Conservation (phyloP, 441 rosid species). For the Gossypium gossypioides region DNA sequence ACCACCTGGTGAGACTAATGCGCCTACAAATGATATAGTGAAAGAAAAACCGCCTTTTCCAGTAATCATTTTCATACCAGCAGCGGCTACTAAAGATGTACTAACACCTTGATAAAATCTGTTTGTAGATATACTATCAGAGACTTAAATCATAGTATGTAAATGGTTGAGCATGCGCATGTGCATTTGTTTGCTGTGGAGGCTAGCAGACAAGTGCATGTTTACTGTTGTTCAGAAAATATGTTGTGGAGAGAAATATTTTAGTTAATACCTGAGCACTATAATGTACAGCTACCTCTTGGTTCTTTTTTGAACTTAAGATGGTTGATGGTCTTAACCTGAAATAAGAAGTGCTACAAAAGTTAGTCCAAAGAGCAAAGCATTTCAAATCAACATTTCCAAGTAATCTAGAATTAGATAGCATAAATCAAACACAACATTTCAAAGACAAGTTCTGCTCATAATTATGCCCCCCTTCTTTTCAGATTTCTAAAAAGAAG, state of each 20-base stretch:
- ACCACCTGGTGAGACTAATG: not conserved
- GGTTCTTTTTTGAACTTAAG: constrained; percentile 52
- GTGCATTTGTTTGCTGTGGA: not conserved
- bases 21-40: not conserved
- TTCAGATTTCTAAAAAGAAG: not conserved
- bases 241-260: not conserved
- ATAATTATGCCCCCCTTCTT: not conserved
- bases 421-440: not conserved
- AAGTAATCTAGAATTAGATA: constrained; percentile 9
- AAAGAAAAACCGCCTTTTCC: not conserved
- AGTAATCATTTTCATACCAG: not conserved
- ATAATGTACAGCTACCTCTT: constrained; percentile 36
- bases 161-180: not conserved
- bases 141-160: not conserved
- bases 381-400: constrained; percentile 1
- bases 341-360: constrained; percentile 14
- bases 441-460: not conserved
- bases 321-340: constrained; percentile 66
- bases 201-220: not conserved
- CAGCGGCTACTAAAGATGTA: not conserved
- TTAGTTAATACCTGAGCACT: constrained; percentile 43
- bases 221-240: not conserved
- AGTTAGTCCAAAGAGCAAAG: constrained; percentile 8
- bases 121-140: not conserved
- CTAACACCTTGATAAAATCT: not conserved